Percentiles rank a stretch among this genome's conserved stretches.
Evolutionary conservation across 129 eudicot genomes (phyloP).

Genomic region (Rutidosis leptorrhynchoides): DNA sequence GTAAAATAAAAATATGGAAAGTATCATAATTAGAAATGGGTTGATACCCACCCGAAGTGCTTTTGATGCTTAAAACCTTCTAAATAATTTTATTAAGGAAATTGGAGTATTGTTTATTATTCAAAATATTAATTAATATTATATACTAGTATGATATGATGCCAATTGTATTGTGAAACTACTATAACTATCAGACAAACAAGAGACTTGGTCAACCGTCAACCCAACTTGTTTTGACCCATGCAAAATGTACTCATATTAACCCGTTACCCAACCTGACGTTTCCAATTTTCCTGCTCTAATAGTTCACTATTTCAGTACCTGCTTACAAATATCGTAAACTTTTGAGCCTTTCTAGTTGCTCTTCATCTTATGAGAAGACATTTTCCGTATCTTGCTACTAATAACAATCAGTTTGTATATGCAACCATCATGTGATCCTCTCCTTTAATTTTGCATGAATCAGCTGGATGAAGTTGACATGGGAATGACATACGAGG

Average conservation of each 20-base stretch:
- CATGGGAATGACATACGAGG: conserved; percentile 98
- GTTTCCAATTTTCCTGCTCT: background rate
- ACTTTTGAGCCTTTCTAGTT: background rate
- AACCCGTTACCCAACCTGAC: background rate
- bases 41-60: background rate
- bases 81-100: background rate
- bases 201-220: background rate
- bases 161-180: background rate
- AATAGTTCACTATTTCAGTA: background rate
- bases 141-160: too few relatives aligned
- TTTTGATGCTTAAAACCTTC: background rate
- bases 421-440: background rate
- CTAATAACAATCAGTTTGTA: background rate
- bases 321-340: background rate
- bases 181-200: background rate
- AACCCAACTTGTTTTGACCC: background rate
- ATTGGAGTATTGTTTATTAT: too few relatives aligned
- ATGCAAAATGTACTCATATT: background rate
- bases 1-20: background rate
- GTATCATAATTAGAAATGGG: background rate
- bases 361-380: background rate
- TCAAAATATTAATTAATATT: too few relatives aligned
- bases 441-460: conserved; percentile 15
- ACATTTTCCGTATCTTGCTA: background rate
- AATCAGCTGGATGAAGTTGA: conserved; percentile 93